Evolutionary conservation across 495 filamentous ascomycete genomes (phyloP), one percentile per base, ranked within the genome.

Genomic region (Talaromyces wortmannii): DNA sequence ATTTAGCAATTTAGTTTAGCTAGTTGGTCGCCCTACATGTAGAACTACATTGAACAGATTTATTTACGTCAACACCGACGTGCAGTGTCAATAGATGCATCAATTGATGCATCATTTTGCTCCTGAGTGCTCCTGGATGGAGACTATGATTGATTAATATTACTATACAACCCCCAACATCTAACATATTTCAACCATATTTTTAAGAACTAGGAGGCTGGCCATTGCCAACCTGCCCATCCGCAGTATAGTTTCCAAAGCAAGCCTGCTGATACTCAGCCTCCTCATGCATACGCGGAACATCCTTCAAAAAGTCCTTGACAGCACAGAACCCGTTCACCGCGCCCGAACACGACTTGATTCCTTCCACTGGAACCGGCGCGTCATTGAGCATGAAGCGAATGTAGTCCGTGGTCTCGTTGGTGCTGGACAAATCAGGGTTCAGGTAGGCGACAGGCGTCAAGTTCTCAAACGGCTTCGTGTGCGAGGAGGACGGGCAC

Each of bases 381-480:
- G 67, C 67, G 51, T 62, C 60, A 48, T 69, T 69, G 51, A 69
- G 31, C 45, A 66, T 59, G 44, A 69, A 63, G 0, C 67, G 64
- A 42, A 69, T 64, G 15, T 67, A 67, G 11, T 64, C 48, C 5
- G 52, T 61, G 3, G 64, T 65, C 17, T 61, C 31, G 0, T 53
- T 31, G 10, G 53, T 47, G 0, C 48, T 46, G 0, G 59, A 56
- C 6, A 69, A 52, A 55, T 63, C 57, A 0, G 67, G 67, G 55
- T 67, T 69, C 45, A 57, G 58, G 55, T 69, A 69, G 16, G 61
- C 52, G 13, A 61, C 59, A 4, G 57, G 53, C 33, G 59, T 56
- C 5, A 69, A 55, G 15, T 56, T 32, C 11, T 64, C 44, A n/a
- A 69, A 61, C 7, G 52, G 52, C 36, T 8, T 10, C 15, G 45